Evolutionary conservation across 2,329 filamentous ascomycete genomes (phyloP).

Genomic region (Calonectria hawksworthii): DNA sequence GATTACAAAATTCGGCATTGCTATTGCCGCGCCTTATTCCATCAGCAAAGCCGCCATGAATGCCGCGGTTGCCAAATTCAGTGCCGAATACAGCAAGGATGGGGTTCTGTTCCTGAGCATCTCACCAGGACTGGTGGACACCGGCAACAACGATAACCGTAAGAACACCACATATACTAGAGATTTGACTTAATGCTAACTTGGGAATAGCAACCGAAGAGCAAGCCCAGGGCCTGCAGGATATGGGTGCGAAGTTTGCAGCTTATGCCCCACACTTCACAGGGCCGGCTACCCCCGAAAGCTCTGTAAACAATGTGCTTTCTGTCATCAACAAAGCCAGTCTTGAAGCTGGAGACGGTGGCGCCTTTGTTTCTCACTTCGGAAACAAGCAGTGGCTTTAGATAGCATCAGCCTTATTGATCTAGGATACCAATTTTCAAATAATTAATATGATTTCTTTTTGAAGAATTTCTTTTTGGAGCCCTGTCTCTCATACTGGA

Average conservation of each 20-base stretch:
- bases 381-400: conserved; percentile 68
- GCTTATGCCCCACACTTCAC: conserved; percentile 57
- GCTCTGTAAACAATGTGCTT: conserved; percentile 51
- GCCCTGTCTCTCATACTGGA: neutral
- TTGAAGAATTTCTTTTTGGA: neutral
- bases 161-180: conserved; percentile 10
- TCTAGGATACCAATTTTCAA: neutral
- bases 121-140: conserved; percentile 65
- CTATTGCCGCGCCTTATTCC: conserved; percentile 56
- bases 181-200: neutral
- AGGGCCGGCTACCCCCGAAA: conserved; percentile 49
- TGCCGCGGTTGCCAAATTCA: conserved; percentile 66
- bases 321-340: conserved; percentile 54
- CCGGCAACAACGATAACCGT: conserved; percentile 49
- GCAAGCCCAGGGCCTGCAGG: conserved; percentile 38
- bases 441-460: neutral
- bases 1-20: conserved; percentile 53
- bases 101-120: conserved; percentile 67
- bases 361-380: conserved; percentile 67
- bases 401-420: neutral
- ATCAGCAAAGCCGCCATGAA: conserved; percentile 68
- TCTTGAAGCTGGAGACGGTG: conserved; percentile 61
- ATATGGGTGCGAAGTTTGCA: conserved; percentile 48
- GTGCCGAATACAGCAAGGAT: conserved; percentile 61
- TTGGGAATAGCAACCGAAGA: conserved; percentile 39